Percentiles rank a stretch among this genome's conserved stretches.
phyloP scores from a whole-genome alignment of 2,329 filamentous ascomycete genomes.

The Colletotrichum spaethianum region DNA sequence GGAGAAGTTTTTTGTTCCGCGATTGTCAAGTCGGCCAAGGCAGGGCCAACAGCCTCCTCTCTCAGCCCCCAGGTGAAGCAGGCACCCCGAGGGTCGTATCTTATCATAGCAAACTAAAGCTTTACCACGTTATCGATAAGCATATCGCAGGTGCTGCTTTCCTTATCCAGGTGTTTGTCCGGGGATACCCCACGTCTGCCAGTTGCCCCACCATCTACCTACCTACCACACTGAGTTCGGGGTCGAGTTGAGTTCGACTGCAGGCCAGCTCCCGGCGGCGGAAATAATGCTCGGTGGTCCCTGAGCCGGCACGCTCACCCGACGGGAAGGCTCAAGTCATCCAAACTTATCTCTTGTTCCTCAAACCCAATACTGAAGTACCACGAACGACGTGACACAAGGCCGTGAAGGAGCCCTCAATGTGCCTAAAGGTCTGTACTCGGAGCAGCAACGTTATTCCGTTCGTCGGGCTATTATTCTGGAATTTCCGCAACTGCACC shows the following conservation, averaged over 20 bases:
- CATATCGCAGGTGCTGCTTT: background rate
- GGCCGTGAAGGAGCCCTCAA: background rate
- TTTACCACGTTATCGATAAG: conserved; percentile 17
- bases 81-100: conserved; percentile 3
- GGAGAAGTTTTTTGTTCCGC: conserved; percentile 12
- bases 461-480: background rate
- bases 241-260: background rate
- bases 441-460: background rate
- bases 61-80: conserved; percentile 6
- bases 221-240: no score
- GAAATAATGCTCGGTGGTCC: conserved; percentile 8
- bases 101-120: background rate
- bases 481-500: background rate
- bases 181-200: background rate
- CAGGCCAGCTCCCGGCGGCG: conserved; percentile 4
- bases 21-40: conserved; percentile 1
- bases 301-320: conserved; percentile 22
- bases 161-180: background rate
- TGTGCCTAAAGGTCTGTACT: background rate
- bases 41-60: background rate
- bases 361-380: conserved; percentile 26
- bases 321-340: conserved; percentile 22
- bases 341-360: conserved; percentile 11
- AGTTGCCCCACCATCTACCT: background rate
- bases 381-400: background rate